A percentile compares a stretch with the other conserved stretches of the same genome.
phyloP scores from a whole-genome alignment of 805 yeast genomes.

The Zygotorulaspora danielsina region DNA sequence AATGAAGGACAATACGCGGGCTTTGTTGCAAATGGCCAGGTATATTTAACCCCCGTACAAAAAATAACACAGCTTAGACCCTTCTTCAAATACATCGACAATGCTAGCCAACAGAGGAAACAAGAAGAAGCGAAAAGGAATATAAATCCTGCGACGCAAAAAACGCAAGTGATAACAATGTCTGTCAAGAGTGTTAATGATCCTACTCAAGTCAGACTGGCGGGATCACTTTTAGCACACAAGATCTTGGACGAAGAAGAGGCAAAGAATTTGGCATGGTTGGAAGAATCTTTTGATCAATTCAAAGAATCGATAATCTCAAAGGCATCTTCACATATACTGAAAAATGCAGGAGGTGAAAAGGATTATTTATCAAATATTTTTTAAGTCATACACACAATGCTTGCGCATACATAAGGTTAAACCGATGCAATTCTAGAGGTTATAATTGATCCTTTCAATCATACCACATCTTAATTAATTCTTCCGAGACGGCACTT shows the following conservation, averaged over 20 bases:
- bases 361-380: constrained; percentile 28
- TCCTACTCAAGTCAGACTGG: constrained; percentile 54
- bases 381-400: constrained; percentile 12
- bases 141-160: constrained; percentile 34
- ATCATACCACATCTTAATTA: constrained; percentile 97
- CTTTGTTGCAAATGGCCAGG: constrained; percentile 42
- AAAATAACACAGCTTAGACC: constrained; percentile 78
- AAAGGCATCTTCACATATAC: constrained; percentile 22
- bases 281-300: constrained; percentile 37
- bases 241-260: constrained; percentile 61
- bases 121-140: constrained; percentile 42
- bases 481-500: constrained; percentile 96
- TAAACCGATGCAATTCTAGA: background rate
- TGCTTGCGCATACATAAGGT: constrained; percentile 4
- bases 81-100: constrained; percentile 73
- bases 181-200: constrained; percentile 60
- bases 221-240: constrained; percentile 66
- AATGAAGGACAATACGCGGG: constrained; percentile 52
- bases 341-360: constrained; percentile 26
- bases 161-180: constrained; percentile 69
- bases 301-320: constrained; percentile 25
- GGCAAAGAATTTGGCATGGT: constrained; percentile 43
- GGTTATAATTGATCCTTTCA: constrained; percentile 31
- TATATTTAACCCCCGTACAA: constrained; percentile 62
- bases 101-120: constrained; percentile 43